Evolutionary conservation across 2,329 filamentous ascomycete genomes (phyloP), one percentile per base, ranked within the genome.

Genomic region (Colletotrichum spinosum): DNA sequence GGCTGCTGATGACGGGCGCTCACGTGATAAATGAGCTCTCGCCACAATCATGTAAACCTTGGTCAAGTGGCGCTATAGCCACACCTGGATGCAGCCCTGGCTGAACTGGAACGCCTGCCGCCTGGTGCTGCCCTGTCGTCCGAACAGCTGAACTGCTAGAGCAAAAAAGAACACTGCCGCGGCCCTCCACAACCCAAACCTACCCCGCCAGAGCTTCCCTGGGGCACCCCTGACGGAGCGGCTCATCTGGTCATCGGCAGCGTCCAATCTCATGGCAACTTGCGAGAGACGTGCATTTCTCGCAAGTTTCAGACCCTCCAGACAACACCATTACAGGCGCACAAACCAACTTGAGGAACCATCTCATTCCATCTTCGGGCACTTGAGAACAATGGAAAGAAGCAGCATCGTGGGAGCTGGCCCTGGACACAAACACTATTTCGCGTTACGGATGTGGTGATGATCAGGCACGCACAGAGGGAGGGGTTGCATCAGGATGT

Each of bases 381-480:
- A 49, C 10, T 49, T 34, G 45, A 25, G 10, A 33, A 42, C 39
- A 42, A 42, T 42, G 39, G 10, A 42, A 8, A 49, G 15, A 10
- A 5, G 34, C 34, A 15, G 44, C 7, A 8, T 49, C 45, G 42
- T 45, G 39, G 35, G 49, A 41, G 33, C 25, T 25, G 25, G 37
- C 15, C 25, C 13, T 12, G 11, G 12, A 11, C 35, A 37, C 61
- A 60, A 38, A 35, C 52, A 34, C 4, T 8, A 17, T 15, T 15
- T 11, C 7, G 25, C n/a, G 51, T 53, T n/a, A 49, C 41, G 11
- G 41, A 35, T 48, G 25, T 56, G 51, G 33, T 17, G 62, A 62
- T 53, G 52, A 65, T 65, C 58, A 62, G 58, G 52, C 62, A 65
- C 49, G 54, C 64, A 59, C 60, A 13, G 54, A 67, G 44, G 48